Conservation (phyloP, 257 asterid genomes). For the Solanum bulbocastanum region DNA sequence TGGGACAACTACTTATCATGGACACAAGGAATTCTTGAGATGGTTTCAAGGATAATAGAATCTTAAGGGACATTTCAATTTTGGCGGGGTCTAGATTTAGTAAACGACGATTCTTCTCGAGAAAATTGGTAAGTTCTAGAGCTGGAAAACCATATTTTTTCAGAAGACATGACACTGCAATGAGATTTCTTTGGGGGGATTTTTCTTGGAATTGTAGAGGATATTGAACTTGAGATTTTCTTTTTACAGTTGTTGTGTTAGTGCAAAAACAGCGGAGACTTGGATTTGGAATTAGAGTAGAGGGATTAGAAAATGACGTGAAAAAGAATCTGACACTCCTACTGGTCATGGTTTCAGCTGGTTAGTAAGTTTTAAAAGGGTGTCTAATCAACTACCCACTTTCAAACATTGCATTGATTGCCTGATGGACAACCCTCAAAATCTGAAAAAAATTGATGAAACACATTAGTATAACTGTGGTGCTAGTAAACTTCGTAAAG, state of each 20-base stretch:
- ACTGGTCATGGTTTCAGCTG: conserved; percentile 9
- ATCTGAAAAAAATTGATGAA: neutral
- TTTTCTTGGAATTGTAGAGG: conserved; percentile 2
- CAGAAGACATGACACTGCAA: conserved; percentile 36
- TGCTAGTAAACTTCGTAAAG: neutral
- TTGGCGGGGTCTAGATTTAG: conserved; percentile 23
- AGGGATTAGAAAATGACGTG: neutral
- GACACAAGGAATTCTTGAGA: conserved; percentile 49
- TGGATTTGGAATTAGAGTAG: neutral
- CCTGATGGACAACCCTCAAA: neutral
- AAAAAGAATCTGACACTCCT: conserved; percentile 1
- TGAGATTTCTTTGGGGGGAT: conserved; percentile 12
- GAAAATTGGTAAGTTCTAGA: conserved; percentile 27
- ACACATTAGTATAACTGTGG: neutral
- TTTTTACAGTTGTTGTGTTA: neutral
- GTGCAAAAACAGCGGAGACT: conserved; percentile 1
- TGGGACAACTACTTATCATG: conserved; percentile 42
- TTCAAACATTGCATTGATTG: neutral
- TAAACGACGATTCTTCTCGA: conserved; percentile 35
- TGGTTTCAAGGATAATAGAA: conserved; percentile 38
- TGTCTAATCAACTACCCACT: neutral
- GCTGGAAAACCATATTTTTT: conserved; percentile 55
- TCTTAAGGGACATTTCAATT: conserved; percentile 41
- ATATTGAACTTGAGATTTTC: conserved; percentile 6
- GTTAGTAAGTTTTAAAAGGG: neutral